These are phyloP conservation scores for Kuraishia floccosa DNA, from an alignment of 805 yeast species.

Conservation along the genomic window DNA sequence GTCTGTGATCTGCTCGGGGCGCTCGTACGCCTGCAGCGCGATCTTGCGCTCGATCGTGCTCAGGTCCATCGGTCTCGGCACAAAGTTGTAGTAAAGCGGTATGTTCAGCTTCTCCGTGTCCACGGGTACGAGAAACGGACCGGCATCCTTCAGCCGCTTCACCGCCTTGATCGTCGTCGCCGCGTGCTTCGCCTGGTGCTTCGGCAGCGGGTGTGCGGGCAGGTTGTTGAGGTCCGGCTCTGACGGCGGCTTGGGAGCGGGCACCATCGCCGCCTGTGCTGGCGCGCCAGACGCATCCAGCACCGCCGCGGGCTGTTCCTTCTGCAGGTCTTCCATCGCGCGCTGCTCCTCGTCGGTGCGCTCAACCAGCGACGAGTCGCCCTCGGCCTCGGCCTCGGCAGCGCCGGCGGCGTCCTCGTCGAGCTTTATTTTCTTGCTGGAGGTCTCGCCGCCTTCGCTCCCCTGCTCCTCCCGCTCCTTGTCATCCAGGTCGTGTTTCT, in stretches of 20 bases:
- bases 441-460: no score
- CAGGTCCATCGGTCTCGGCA: slow-evolving; percentile 87
- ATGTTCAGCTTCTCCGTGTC: slow-evolving; percentile 81
- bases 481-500: no score
- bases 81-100: slow-evolving; percentile 79
- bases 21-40: slow-evolving; percentile 55
- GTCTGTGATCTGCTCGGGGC: slow-evolving; percentile 53
- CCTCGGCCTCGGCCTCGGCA: no score
- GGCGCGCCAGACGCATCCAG: no score
- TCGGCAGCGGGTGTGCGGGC: slow-evolving; percentile 58
- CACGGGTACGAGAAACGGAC: slow-evolving; percentile 83
- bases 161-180: slow-evolving; percentile 73
- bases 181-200: slow-evolving; percentile 78
- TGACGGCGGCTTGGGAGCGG: slow-evolving; percentile 67
- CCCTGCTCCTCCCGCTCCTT: no score
- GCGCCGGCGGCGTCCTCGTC: no score
- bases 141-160: slow-evolving; percentile 84
- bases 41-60: slow-evolving; percentile 83
- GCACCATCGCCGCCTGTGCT: no score
- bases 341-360: no score
- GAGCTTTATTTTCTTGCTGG: no score
- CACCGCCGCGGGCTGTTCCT: no score
- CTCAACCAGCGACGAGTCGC: no score
- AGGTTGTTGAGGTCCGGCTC: slow-evolving; percentile 67
- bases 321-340: no score